phyloP scores from a whole-genome alignment of 1,139 yeast species.

The Hansenula sp. region DNA sequence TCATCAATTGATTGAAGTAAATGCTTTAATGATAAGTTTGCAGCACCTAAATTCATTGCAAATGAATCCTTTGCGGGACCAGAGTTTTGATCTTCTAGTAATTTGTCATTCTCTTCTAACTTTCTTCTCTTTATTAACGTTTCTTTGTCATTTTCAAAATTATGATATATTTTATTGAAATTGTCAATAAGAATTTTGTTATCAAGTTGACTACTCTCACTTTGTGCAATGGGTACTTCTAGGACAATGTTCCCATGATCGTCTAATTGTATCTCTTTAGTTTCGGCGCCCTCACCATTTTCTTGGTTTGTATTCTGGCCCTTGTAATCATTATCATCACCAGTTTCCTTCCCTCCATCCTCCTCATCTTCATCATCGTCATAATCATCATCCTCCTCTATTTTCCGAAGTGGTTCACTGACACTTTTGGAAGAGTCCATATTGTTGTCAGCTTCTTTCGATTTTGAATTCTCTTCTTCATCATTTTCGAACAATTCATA shows the following conservation, averaged over 20 bases:
- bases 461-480: conserved; percentile 12
- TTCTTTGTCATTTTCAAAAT: conserved; percentile 79
- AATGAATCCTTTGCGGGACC: conserved; percentile 20
- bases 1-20: conserved; percentile 73
- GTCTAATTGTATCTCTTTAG: conserved; percentile 5
- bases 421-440: not conserved
- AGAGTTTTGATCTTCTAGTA: conserved; percentile 38
- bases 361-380: conserved; percentile 24
- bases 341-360: conserved; percentile 10
- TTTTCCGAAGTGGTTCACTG: conserved; percentile 8
- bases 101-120: conserved; percentile 75
- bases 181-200: conserved; percentile 35
- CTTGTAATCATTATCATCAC: conserved; percentile 12
- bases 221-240: conserved; percentile 23
- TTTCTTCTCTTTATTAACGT: conserved; percentile 74
- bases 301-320: no score
- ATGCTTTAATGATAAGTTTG: conserved; percentile 77
- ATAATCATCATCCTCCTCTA: conserved; percentile 31
- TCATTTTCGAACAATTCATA: conserved; percentile 28
- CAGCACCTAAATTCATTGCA: conserved; percentile 68
- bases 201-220: conserved; percentile 17
- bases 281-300: conserved; percentile 29
- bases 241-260: conserved; percentile 24
- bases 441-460: not conserved
- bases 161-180: conserved; percentile 68